phyloP scores from a whole-genome alignment of 306 rosid species.

The Prunus fruticosa region DNA sequence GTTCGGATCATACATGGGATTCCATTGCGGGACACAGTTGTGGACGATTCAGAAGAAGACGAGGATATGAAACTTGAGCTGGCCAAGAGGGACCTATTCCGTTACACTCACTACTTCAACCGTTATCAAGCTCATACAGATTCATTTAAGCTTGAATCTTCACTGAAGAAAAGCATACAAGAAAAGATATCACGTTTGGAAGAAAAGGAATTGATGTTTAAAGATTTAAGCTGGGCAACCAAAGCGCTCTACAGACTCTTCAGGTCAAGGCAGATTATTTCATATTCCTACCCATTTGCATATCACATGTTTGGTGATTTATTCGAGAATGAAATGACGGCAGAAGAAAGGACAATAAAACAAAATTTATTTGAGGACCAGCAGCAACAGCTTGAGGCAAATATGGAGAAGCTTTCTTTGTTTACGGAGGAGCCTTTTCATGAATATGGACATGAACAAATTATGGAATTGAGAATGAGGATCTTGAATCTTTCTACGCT shows the following conservation, averaged over 20 bases:
- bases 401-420: slow-evolving; percentile 34
- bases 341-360: slow-evolving; percentile 21
- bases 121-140: slow-evolving; percentile 36
- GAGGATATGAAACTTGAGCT: slow-evolving; percentile 3
- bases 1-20: slow-evolving; percentile 16
- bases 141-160: slow-evolving; percentile 31
- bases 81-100: slow-evolving; percentile 30
- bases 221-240: slow-evolving; percentile 29
- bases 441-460: neutral
- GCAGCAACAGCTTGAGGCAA: slow-evolving; percentile 44
- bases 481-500: slow-evolving; percentile 19
- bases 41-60: slow-evolving; percentile 35
- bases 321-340: slow-evolving; percentile 15
- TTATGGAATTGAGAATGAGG: slow-evolving; percentile 19
- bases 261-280: slow-evolving; percentile 34
- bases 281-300: slow-evolving; percentile 38
- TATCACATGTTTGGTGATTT: slow-evolving; percentile 37
- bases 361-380: slow-evolving; percentile 41
- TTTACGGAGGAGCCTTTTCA: slow-evolving; percentile 27
- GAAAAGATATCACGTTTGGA: slow-evolving; percentile 18
- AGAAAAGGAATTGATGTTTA: neutral
- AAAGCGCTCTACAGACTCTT: slow-evolving; percentile 26
- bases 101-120: slow-evolving; percentile 34
- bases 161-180: slow-evolving; percentile 17
- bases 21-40: slow-evolving; percentile 31